Percentiles rank a stretch among this genome's conserved stretches.
These are phyloP conservation scores for Suhomyces emberorum DNA, from an alignment of 805 yeast species.

Conservation along the genomic window DNA sequence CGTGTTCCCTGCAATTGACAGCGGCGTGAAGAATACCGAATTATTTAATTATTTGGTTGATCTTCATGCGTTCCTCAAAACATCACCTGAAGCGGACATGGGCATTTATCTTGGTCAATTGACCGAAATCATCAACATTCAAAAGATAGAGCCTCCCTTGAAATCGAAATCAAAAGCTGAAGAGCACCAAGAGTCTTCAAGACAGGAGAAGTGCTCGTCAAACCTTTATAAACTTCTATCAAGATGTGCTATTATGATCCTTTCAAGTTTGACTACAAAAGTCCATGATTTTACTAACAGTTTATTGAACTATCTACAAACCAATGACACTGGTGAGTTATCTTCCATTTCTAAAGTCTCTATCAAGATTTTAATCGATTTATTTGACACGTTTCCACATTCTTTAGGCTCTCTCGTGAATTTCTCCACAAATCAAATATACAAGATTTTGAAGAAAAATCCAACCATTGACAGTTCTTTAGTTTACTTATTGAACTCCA, in stretches of 20 bases:
- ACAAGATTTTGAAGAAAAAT: constrained; percentile 37
- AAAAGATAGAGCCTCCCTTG: constrained; percentile 12
- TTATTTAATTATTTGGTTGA: constrained; percentile 19
- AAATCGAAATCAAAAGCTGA: constrained; percentile 3
- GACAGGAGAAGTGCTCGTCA: constrained; percentile 1
- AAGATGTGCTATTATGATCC: constrained; percentile 22
- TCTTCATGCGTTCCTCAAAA: constrained; percentile 16
- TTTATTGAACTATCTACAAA: constrained; percentile 24
- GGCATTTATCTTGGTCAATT: constrained; percentile 19
- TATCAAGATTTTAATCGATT: constrained; percentile 32
- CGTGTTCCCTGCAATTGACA: constrained; percentile 5
- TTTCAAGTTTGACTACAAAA: constrained; percentile 31
- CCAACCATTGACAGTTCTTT: constrained; percentile 24
- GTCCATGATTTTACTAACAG: constrained; percentile 37
- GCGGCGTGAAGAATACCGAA: constrained; percentile 16
- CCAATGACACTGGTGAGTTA: constrained; percentile 14
- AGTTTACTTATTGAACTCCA: constrained; percentile 27
- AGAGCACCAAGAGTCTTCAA: not conserved
- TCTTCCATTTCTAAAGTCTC: constrained; percentile 20
- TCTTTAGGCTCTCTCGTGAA: constrained; percentile 33
- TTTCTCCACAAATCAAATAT: constrained; percentile 33
- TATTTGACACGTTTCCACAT: constrained; percentile 36
- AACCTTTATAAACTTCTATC: constrained; percentile 24
- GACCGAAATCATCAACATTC: constrained; percentile 23
- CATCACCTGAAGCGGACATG: constrained; percentile 4